Percentiles rank a stretch among this genome's conserved stretches.
Evolutionary conservation across 345 rosid genomes (phyloP).

Genomic region (Bruguiera sexangula): DNA sequence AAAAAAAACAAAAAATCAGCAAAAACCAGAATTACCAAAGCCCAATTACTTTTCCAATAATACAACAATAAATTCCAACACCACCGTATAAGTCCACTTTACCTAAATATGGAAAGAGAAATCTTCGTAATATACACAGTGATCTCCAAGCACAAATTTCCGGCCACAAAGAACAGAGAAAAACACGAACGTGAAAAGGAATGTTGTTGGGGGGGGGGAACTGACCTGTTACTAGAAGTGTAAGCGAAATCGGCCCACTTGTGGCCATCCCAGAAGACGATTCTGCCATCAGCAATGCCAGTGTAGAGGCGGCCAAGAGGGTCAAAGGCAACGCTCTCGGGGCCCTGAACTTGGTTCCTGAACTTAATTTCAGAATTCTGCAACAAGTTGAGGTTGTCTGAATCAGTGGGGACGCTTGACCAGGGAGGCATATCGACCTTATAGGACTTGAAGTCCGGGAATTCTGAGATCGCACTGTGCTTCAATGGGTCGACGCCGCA

Average conservation of each 20-base stretch:
- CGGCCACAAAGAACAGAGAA: too few relatives aligned
- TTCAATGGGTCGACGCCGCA: conserved; percentile 76
- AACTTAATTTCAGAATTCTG: conserved; percentile 77
- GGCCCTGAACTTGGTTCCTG: conserved; percentile 75
- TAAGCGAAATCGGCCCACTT: conserved; percentile 76
- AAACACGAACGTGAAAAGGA: neutral
- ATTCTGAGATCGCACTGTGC: conserved; percentile 62
- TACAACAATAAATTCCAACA: too few relatives aligned
- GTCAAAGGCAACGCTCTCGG: conserved; percentile 89
- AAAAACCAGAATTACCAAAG: too few relatives aligned
- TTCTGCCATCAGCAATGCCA: conserved; percentile 87
- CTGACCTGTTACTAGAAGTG: conserved; percentile 68
- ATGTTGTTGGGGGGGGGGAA: neutral
- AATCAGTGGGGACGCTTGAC: conserved; percentile 44
- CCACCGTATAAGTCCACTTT: too few relatives aligned
- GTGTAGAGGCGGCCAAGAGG: conserved; percentile 87
- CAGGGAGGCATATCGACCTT: conserved; percentile 45
- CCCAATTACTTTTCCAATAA: too few relatives aligned
- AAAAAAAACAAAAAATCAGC: too few relatives aligned
- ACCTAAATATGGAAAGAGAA: too few relatives aligned
- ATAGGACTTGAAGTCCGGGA: conserved; percentile 57
- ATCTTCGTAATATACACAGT: too few relatives aligned
- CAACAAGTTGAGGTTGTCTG: conserved; percentile 52
- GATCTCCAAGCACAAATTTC: neutral
- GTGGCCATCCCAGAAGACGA: conserved; percentile 70